Percentiles rank a stretch among this genome's conserved stretches.
phyloP scores from a whole-genome alignment of 805 yeast species.

The Metschnikowia similis region DNA sequence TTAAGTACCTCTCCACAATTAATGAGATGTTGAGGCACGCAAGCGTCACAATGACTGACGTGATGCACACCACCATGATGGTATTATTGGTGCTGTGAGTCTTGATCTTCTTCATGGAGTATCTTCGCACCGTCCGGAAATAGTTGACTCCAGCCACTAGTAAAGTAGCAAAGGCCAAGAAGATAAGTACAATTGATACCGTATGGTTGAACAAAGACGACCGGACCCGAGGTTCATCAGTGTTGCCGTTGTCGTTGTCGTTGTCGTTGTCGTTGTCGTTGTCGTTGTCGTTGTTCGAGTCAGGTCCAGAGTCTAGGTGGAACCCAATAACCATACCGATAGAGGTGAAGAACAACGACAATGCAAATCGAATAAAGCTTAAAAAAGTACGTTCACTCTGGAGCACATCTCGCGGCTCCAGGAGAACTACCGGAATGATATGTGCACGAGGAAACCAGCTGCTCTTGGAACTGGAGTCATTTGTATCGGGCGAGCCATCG shows the following conservation, averaged over 20 bases:
- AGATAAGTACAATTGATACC: constrained; percentile 35
- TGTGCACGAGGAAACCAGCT: constrained; percentile 12
- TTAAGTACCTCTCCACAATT: constrained; percentile 14
- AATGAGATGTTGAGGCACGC: constrained; percentile 33
- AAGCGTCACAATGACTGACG: constrained; percentile 31
- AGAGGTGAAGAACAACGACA: constrained; percentile 43
- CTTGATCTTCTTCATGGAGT: constrained; percentile 38
- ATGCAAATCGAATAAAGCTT: constrained; percentile 44
- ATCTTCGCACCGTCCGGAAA: constrained; percentile 40
- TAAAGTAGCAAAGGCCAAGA: constrained; percentile 35
- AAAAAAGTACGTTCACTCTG: constrained; percentile 53
- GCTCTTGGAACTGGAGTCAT: not conserved
- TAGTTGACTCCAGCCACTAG: constrained; percentile 40
- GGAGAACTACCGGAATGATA: constrained; percentile 11
- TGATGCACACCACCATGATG: constrained; percentile 29
- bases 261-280: not conserved
- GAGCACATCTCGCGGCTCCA: constrained; percentile 51
- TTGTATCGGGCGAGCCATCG: not conserved
- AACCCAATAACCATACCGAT: constrained; percentile 45
- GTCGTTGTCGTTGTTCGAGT: not conserved
- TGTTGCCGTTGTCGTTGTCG: not conserved
- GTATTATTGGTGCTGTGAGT: constrained; percentile 31
- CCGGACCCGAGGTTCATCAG: constrained; percentile 1
- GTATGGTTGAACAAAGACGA: constrained; percentile 12
- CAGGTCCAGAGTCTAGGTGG: constrained; percentile 31